Evolutionary conservation across 768 basidiomycete genomes (phyloP), one percentile per base, ranked within the genome.

Genomic region (Clitopilus passeckerianus): DNA sequence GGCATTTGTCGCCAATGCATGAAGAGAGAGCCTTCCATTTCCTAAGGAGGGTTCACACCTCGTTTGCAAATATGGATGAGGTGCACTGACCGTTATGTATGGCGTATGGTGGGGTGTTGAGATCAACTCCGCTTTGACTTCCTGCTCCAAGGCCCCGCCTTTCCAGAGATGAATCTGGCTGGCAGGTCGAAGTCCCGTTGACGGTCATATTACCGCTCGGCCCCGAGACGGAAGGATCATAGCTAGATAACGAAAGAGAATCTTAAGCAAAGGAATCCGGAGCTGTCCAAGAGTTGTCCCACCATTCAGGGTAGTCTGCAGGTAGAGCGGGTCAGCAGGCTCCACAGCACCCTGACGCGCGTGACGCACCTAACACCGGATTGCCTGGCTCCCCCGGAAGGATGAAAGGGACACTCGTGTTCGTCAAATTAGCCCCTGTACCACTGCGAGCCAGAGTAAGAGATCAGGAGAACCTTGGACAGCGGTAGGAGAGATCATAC

Each of bases 171-270:
- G 69, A 12, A 33, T 61, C 62, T 59, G 57, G 34, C 18, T 66
- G 71, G 60, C 80, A 86, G 5, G 88, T 90, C 43, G 80, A 71
- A 1, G 75, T 81, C 6, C 87, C 87, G 57, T 87, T 86, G 61
- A 90, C 78, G 12, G 86, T 89, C 68, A 91, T 82, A 65, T 91
- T 91, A 4, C 89, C 89, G 61, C 87, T 89, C 0, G 83, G 81
- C 14, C 88, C 89, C 64, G 77, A 89, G 14, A 82, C 65, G 0
- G 81, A 78, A 18, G 78, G 64, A 64, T 90, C 80, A 66, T 91
- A 91, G 44, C 88, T 89, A 65, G 46, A 50, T 4, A 50, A 50
- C 20, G 5, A 50, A 50, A 18, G n/a, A 50, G 14, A 5, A 44
- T 34, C 54, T 61, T 50, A 34, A 57, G 24, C 24, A 6, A 23